Conservation (phyloP, 257 asterid species). For the Solanum chiquidenum region DNA sequence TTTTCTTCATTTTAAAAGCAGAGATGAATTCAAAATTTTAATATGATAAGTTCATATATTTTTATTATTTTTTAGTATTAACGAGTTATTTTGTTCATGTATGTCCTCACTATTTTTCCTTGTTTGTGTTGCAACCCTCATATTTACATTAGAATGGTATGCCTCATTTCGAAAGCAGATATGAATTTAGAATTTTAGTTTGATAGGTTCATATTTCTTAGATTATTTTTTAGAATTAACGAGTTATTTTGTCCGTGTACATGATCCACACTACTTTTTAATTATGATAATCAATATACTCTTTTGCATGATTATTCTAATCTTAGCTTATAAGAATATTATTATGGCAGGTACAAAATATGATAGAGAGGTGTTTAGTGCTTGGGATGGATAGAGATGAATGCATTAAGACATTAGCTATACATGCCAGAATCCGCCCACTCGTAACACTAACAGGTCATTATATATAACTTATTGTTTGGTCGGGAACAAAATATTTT, state of each 20-base stretch:
- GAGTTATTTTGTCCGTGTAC: neutral
- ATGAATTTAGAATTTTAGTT: neutral
- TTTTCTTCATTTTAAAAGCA: no score
- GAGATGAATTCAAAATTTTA: neutral
- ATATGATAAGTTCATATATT: no score
- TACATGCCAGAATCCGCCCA: constrained; percentile 47
- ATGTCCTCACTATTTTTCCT: constrained; percentile 9
- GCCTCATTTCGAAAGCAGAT: no score
- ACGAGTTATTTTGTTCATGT: no score
- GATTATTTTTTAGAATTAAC: no score
- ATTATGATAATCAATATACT: neutral
- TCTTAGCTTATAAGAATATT: neutral
- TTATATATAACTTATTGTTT: no score
- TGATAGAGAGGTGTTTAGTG: constrained; percentile 62
- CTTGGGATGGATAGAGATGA: constrained; percentile 54
- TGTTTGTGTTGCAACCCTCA: constrained; percentile 68
- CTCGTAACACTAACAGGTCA: constrained; percentile 45
- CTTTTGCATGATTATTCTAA: neutral
- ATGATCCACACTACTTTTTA: neutral
- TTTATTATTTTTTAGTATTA: no score
- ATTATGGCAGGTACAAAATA: constrained; percentile 40
- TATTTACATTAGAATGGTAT: constrained; percentile 52
- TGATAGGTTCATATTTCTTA: neutral
- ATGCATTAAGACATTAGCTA: constrained; percentile 43
- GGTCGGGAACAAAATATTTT: no score